These are phyloP conservation scores for Escovopsis sp. DNA, from an alignment of 2,329 filamentous ascomycete genomes.

Conservation along the genomic window DNA sequence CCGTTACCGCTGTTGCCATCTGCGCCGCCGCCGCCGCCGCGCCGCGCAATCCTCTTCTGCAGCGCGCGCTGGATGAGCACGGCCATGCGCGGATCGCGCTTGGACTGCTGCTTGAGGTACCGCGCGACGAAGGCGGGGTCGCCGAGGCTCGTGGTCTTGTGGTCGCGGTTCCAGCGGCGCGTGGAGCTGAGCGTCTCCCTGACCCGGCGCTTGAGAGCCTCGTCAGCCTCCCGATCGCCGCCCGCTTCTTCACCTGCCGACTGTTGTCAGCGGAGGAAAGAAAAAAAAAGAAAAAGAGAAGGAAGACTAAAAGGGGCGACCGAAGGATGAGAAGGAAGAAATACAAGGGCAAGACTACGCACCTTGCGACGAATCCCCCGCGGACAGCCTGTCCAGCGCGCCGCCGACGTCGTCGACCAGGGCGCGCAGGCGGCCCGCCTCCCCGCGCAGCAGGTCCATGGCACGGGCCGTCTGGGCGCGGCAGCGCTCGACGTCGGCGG, in stretches of 20 bases:
- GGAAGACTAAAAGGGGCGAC: too few species aligned
- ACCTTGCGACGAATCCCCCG: slow-evolving; percentile 8
- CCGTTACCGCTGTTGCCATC: too few species aligned
- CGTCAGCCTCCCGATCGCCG: not conserved
- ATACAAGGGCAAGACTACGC: too few species aligned
- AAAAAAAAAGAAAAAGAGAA: too few species aligned
- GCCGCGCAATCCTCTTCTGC: slow-evolving; percentile 11
- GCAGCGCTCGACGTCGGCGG: slow-evolving; percentile 6
- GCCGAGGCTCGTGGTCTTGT: slow-evolving; percentile 18
- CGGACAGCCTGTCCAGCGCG: slow-evolving; percentile 12
- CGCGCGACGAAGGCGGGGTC: slow-evolving; percentile 17
- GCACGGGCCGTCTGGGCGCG: slow-evolving; percentile 9
- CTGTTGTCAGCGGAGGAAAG: too few species aligned
- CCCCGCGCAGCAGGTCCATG: slow-evolving; percentile 8
- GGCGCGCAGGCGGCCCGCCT: slow-evolving; percentile 12
- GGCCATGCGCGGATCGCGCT: slow-evolving; percentile 20
- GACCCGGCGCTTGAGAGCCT: slow-evolving; percentile 13
- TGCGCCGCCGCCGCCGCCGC: not conserved
- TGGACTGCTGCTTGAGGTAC: slow-evolving; percentile 23
- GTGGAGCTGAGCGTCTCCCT: slow-evolving; percentile 22
- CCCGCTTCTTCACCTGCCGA: not conserved
- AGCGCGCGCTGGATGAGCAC: slow-evolving; percentile 19
- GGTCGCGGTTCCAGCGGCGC: slow-evolving; percentile 24
- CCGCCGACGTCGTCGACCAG: slow-evolving; percentile 10
- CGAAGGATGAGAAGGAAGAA: too few species aligned